These are phyloP conservation scores for Geranomyces variabilis DNA, from an alignment of 192 early-diverging fungal species.

Conservation along the genomic window DNA sequence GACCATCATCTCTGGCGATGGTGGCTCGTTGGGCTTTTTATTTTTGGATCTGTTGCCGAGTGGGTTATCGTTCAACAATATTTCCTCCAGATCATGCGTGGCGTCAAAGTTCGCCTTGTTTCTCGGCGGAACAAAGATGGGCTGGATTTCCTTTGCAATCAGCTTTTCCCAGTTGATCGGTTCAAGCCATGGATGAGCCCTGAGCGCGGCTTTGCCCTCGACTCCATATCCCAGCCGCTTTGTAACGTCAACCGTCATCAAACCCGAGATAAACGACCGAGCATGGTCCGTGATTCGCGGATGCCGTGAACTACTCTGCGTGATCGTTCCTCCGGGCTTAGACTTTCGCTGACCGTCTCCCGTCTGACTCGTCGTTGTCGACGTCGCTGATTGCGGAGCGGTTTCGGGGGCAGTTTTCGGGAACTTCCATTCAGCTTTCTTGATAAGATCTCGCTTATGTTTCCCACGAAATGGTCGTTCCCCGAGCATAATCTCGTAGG, in stretches of 20 bases:
- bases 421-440: slow-evolving; percentile 36
- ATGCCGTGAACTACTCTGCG: neutral
- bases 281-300: slow-evolving; percentile 10
- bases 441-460: slow-evolving; percentile 41
- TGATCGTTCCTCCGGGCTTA: neutral
- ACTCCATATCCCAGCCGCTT: slow-evolving; percentile 28
- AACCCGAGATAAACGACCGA: slow-evolving; percentile 23
- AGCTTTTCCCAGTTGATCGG: slow-evolving; percentile 47
- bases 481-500: slow-evolving; percentile 87
- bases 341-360: neutral
- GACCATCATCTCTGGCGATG: slow-evolving; percentile 28
- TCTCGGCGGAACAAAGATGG: slow-evolving; percentile 53
- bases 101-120: slow-evolving; percentile 67
- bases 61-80: slow-evolving; percentile 70
- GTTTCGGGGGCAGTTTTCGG: slow-evolving; percentile 13
- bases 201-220: slow-evolving; percentile 27
- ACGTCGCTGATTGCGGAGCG: slow-evolving; percentile 43
- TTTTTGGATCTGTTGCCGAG: slow-evolving; percentile 43
- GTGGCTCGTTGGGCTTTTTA: slow-evolving; percentile 30
- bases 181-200: slow-evolving; percentile 47
- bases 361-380: slow-evolving; percentile 39
- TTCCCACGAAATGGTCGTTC: slow-evolving; percentile 46
- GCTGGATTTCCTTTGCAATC: slow-evolving; percentile 37
- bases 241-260: slow-evolving; percentile 28
- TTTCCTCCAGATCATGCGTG: slow-evolving; percentile 70